A percentile compares a stretch with the other conserved stretches of the same genome.
These are phyloP conservation scores for Trypanosoma vivax DNA, from an alignment of 208 protist genomes.

Conservation along the genomic window DNA sequence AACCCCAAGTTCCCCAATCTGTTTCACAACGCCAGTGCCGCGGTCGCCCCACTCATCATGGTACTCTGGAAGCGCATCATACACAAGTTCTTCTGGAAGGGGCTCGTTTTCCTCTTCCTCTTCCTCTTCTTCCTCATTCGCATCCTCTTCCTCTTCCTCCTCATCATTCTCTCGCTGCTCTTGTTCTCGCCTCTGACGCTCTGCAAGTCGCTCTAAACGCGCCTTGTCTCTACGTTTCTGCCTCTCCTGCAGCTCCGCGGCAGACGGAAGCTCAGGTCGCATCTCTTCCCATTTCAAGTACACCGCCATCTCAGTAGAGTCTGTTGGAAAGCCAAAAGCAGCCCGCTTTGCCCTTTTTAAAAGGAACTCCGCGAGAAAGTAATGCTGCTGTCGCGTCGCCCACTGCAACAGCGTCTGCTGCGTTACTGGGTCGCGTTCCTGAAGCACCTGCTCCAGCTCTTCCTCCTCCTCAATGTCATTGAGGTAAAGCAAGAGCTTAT, in stretches of 20 bases:
- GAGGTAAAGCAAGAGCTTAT: slow-evolving; percentile 65
- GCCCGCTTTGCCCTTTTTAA: slow-evolving; percentile 65
- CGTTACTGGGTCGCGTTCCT: slow-evolving; percentile 78
- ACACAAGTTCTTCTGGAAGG: slow-evolving; percentile 79
- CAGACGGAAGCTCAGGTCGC: slow-evolving; percentile 61
- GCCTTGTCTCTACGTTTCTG: slow-evolving; percentile 64
- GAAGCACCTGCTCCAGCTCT: slow-evolving; percentile 58
- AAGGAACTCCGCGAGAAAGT: slow-evolving; percentile 80
- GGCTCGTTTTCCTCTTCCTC: slow-evolving; percentile 67
- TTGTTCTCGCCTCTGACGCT: slow-evolving; percentile 17
- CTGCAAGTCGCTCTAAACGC: slow-evolving; percentile 48
- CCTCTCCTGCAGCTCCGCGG: slow-evolving; percentile 63
- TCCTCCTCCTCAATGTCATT: slow-evolving; percentile 84
- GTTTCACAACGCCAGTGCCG: slow-evolving; percentile 70
- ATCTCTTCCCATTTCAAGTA: slow-evolving; percentile 85
- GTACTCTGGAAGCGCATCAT: slow-evolving; percentile 73
- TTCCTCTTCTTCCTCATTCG: slow-evolving; percentile 33
- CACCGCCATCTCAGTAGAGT: slow-evolving; percentile 61
- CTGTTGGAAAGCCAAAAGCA: slow-evolving; percentile 76
- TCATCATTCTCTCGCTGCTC: slow-evolving; percentile 9
- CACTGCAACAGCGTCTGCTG: slow-evolving; percentile 84
- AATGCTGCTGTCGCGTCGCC: slow-evolving; percentile 79
- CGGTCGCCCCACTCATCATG: slow-evolving; percentile 76
- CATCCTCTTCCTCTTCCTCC: slow-evolving; percentile 13
- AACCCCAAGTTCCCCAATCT: slow-evolving; percentile 85